phyloP scores from a whole-genome alignment of 225 moss, liverwort and hornwort genomes.

The Sphagnum tenellum region DNA sequence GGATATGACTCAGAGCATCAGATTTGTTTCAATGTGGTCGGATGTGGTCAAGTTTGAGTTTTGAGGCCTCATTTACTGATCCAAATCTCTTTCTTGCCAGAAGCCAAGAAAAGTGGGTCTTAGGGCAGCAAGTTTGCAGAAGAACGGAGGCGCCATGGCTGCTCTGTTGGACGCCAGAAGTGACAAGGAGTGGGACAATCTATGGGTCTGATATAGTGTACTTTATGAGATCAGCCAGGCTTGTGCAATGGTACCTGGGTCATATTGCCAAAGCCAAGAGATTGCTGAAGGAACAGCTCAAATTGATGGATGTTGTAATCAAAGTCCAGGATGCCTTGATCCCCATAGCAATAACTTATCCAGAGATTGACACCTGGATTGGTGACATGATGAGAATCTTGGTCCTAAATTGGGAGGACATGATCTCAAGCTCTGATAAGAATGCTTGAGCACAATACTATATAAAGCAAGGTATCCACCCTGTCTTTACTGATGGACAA shows the following conservation, averaged over 20 bases:
- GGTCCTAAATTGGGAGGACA: constrained; percentile 87
- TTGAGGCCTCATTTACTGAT: no score
- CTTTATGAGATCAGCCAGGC: constrained; percentile 69
- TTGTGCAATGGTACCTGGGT: constrained; percentile 98
- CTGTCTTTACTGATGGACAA: constrained; percentile 74
- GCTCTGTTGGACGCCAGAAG: constrained; percentile 5
- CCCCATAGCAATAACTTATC: constrained; percentile 79
- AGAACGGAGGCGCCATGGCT: not conserved
- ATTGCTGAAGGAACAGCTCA: constrained; percentile 76
- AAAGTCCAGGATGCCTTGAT: constrained; percentile 92
- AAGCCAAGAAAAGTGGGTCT: no score
- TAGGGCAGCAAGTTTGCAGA: no score
- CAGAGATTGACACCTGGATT: constrained; percentile 88
- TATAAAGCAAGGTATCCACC: constrained; percentile 56
- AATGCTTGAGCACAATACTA: constrained; percentile 83
- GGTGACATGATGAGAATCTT: constrained; percentile 70
- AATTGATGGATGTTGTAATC: constrained; percentile 87
- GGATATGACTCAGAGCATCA: no score
- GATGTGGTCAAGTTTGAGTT: no score
- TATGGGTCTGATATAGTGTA: constrained; percentile 75
- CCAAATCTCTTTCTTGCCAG: no score
- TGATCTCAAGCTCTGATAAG: constrained; percentile 84
- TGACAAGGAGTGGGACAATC: constrained; percentile 24
- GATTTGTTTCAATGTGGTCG: no score
- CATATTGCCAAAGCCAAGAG: constrained; percentile 95